A percentile compares a stretch with the other conserved stretches of the same genome.
Evolutionary conservation across 345 rosid genomes (phyloP).

Genomic region (Cochlearia excelsa): DNA sequence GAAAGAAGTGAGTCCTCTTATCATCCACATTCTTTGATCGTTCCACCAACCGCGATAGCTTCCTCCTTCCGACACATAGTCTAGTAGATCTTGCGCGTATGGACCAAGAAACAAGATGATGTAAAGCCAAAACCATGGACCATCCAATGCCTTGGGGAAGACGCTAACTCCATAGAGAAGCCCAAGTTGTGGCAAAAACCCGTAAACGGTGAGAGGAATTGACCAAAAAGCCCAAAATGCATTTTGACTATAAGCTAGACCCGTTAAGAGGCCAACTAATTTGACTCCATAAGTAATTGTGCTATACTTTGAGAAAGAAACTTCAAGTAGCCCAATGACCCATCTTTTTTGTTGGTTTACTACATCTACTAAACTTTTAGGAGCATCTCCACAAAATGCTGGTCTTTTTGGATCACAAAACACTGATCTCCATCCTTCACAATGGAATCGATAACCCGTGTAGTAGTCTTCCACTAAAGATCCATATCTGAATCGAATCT

Average conservation of each 20-base stretch:
- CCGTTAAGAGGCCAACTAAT: constrained; percentile 39
- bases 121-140: constrained; percentile 62
- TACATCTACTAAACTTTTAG: constrained; percentile 43
- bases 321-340: constrained; percentile 59
- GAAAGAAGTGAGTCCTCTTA: constrained; percentile 48
- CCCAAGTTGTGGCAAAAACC: constrained; percentile 66
- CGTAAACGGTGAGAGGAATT: constrained; percentile 46
- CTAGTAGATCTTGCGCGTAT: constrained; percentile 49
- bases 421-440: constrained; percentile 67
- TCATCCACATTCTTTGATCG: constrained; percentile 57
- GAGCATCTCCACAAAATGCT: constrained; percentile 63
- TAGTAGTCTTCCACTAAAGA: constrained; percentile 67
- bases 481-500: constrained; percentile 69
- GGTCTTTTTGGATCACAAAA: constrained; percentile 57
- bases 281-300: constrained; percentile 49
- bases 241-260: constrained; percentile 43
- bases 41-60: constrained; percentile 68
- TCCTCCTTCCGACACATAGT: constrained; percentile 43
- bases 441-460: constrained; percentile 52
- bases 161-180: constrained; percentile 43
- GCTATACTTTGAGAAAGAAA: constrained; percentile 40
- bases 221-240: constrained; percentile 51
- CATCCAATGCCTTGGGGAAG: constrained; percentile 60
- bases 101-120: constrained; percentile 57
- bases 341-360: constrained; percentile 62